Conservation (phyloP, 2,329 filamentous ascomycete genomes). For the Colletotrichum costaricense region DNA sequence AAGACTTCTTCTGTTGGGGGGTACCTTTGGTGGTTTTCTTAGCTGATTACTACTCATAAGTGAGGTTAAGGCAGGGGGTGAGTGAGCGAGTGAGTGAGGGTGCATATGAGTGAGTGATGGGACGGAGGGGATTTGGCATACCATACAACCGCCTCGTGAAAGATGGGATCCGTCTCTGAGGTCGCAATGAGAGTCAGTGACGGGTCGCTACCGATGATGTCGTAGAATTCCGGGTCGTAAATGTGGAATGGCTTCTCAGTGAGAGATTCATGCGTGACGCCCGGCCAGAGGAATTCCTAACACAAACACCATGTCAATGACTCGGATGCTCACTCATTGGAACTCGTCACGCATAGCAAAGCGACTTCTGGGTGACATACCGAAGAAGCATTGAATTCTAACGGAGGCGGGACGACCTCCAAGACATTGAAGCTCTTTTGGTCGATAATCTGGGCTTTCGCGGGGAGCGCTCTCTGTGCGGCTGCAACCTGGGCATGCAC, state of each 20-base stretch:
- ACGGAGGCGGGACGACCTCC: conserved; percentile 49
- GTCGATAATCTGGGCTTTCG: conserved; percentile 53
- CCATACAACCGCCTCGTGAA: conserved; percentile 68
- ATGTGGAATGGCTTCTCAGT: conserved; percentile 53
- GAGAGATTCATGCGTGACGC: conserved; percentile 50
- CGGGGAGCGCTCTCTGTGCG: conserved; percentile 16
- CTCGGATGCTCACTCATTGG: neutral
- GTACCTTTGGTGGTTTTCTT: conserved; percentile 37
- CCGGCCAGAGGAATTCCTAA: conserved; percentile 58
- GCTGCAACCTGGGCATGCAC: conserved; percentile 32
- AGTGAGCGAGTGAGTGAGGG: too few species aligned
- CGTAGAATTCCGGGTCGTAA: conserved; percentile 62
- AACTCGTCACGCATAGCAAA: too few species aligned
- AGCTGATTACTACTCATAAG: too few species aligned
- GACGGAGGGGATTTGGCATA: neutral
- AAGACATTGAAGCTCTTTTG: conserved; percentile 57
- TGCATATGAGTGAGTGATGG: too few species aligned
- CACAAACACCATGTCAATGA: neutral
- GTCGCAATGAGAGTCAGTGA: conserved; percentile 61
- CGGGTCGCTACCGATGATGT: conserved; percentile 60
- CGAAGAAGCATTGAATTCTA: conserved; percentile 48
- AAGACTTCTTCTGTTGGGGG: conserved; percentile 62
- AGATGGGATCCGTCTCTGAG: conserved; percentile 57
- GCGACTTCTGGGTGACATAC: conserved; percentile 40
- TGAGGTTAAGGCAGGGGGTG: too few species aligned